phyloP scores from a whole-genome alignment of 768 basidiomycete species.

The Agaricus blazei region DNA sequence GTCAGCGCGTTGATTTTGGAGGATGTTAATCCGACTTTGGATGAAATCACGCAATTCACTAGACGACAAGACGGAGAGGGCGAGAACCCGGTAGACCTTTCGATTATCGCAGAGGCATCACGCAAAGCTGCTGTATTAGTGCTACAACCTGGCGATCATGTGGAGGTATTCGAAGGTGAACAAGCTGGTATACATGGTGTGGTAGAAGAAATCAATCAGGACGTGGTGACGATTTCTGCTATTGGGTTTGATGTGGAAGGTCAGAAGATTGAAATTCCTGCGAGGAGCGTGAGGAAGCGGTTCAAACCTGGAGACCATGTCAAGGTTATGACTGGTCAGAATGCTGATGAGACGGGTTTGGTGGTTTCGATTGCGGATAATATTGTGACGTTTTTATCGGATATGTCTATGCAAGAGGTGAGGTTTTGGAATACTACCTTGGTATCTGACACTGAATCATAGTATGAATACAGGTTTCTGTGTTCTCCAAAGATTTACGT shows the following conservation, averaged over 20 bases:
- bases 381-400: constrained; percentile 93
- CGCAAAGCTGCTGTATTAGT: constrained; percentile 88
- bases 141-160: constrained; percentile 95
- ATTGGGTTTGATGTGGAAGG: constrained; percentile 80
- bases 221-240: constrained; percentile 81
- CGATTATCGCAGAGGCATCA: constrained; percentile 89
- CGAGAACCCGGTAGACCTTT: constrained; percentile 76
- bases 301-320: constrained; percentile 98
- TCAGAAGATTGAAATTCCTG: constrained; percentile 81
- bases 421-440: constrained; percentile 8
- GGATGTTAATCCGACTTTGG: constrained; percentile 90
- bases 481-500: constrained; percentile 95
- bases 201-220: constrained; percentile 83
- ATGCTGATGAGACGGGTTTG: constrained; percentile 92
- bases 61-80: constrained; percentile 68
- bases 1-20: constrained; percentile 73
- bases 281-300: constrained; percentile 85
- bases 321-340: constrained; percentile 95
- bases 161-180: constrained; percentile 97
- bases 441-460: constrained; percentile 5
- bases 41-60: constrained; percentile 92
- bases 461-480: constrained; percentile 63
- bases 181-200: constrained; percentile 90
- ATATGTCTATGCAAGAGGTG: constrained; percentile 95
- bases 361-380: constrained; percentile 90